A percentile compares a stretch with the other conserved stretches of the same genome.
phyloP scores from a whole-genome alignment of 192 early-diverging fungal genomes.

The Coemansia sp. region DNA sequence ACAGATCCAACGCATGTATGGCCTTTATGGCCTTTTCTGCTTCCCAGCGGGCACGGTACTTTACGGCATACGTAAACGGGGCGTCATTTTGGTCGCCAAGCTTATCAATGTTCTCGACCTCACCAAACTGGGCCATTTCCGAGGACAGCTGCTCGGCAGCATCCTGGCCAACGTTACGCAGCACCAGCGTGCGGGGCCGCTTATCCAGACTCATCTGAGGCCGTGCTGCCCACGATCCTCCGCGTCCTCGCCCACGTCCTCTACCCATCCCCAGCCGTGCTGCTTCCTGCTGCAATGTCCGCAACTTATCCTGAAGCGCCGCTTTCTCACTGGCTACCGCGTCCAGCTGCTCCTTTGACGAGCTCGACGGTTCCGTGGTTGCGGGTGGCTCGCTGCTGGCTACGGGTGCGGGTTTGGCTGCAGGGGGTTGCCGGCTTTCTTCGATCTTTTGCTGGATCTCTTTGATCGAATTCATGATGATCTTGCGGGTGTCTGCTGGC shows the following conservation, averaged over 20 bases:
- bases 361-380: background rate
- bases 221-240: constrained; percentile 8
- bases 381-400: background rate
- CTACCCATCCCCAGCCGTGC: constrained; percentile 17
- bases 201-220: constrained; percentile 44
- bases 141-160: constrained; percentile 32
- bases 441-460: constrained; percentile 46
- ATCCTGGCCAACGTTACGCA: constrained; percentile 26
- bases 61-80: constrained; percentile 39
- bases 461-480: constrained; percentile 53
- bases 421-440: constrained; percentile 24
- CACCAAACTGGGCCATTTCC: constrained; percentile 46
- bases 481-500: constrained; percentile 44
- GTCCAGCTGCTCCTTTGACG: background rate
- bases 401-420: background rate
- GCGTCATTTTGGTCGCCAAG: constrained; percentile 13
- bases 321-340: constrained; percentile 21
- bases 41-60: constrained; percentile 42
- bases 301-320: constrained; percentile 36
- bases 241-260: constrained; percentile 8
- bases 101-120: constrained; percentile 35
- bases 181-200: constrained; percentile 38
- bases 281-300: constrained; percentile 28
- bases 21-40: constrained; percentile 41
- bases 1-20: constrained; percentile 16